Percentiles rank a stretch among this genome's conserved stretches.
Conservation (phyloP, 1,139 yeast genomes). For the Pichia sp. region DNA sequence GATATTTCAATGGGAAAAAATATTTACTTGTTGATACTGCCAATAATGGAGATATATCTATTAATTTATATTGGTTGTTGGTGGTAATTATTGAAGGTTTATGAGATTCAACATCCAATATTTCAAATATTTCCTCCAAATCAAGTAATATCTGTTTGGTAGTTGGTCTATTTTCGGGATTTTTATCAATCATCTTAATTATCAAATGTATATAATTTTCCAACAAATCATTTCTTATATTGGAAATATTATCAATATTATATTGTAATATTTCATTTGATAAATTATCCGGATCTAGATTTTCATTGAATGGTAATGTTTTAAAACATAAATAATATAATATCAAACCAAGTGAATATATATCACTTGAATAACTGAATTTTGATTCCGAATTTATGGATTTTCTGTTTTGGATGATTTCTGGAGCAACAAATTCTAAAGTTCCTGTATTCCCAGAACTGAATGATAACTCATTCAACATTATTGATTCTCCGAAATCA, state of each 20-base stretch:
- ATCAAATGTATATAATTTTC: slow-evolving; percentile 31
- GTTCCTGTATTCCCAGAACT: slow-evolving; percentile 84
- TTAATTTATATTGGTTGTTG: too few species aligned
- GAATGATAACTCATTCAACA: slow-evolving; percentile 25
- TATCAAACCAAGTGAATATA: slow-evolving; percentile 78
- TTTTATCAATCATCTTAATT: slow-evolving; percentile 15
- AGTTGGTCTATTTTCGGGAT: slow-evolving; percentile 35
- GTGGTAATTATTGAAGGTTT: too few species aligned
- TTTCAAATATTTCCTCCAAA: slow-evolving; percentile 16
- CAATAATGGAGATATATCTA: too few species aligned
- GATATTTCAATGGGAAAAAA: too few species aligned
- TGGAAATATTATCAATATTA: too few species aligned
- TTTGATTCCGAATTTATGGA: not conserved
- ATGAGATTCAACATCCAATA: too few species aligned
- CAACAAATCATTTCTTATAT: slow-evolving; percentile 22
- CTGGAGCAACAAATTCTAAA: slow-evolving; percentile 81
- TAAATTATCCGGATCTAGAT: slow-evolving; percentile 28
- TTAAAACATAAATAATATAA: slow-evolving; percentile 68
- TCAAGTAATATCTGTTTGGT: slow-evolving; percentile 32
- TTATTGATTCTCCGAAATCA: slow-evolving; percentile 85
- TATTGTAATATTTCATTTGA: slow-evolving; percentile 5
- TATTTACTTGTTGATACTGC: too few species aligned
- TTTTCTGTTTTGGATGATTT: slow-evolving; percentile 33
- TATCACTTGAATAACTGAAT: slow-evolving; percentile 64
- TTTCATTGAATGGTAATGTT: slow-evolving; percentile 45